Base-by-base conservation (phyloP, 148 eudicot genomes). In the Hydrangea macrophylla region DNA sequence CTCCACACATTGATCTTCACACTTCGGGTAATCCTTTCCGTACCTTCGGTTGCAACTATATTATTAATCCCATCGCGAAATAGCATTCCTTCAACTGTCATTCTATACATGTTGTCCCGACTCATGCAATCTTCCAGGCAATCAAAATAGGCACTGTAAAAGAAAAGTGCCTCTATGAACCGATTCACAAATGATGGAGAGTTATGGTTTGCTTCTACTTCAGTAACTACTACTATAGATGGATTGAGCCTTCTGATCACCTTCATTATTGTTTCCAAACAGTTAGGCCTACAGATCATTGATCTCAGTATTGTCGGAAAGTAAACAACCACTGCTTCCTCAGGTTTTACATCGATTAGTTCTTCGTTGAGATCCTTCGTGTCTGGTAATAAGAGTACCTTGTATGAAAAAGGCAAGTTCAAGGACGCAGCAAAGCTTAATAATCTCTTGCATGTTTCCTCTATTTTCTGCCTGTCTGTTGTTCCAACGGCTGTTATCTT, bases 141-240 rank as follows among this genome's bases (percentile, higher is more conserved):
- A 26, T 82, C 83, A 28, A 82, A 82, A 25, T 57, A 56, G 9
- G 78, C 80, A 53, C 78, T 55, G 44, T 70, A 76, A 70, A 37
- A 79, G 76, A 82, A 76, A 6, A 82, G 69, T 3, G 83, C 66
- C 30, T 82, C 83, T 0, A 64, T 64, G 73, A 82, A 79, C 9
- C 86, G 73, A 56, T 76, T 79, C 20, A 73, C 71, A 58, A 82
- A 79, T 4, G 74, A 65, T 33, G 86, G 80, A 0, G 86, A 79
- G 40, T 79, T 82, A 15, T 75, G 83, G 39, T 79, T 82, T 12
- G 83, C 82, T 71, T 82, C 86, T 0, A 76, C 62, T 70, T 82
- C 86, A 1, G 37, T 33, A 30, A 82, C 73, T 18, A 79, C 78
- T 56, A 79, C 39, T 18, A 79, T 37, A 1, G 53, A 54, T 3